Conservation (phyloP, 495 filamentous ascomycete species). For the Parmelia sp. region DNA sequence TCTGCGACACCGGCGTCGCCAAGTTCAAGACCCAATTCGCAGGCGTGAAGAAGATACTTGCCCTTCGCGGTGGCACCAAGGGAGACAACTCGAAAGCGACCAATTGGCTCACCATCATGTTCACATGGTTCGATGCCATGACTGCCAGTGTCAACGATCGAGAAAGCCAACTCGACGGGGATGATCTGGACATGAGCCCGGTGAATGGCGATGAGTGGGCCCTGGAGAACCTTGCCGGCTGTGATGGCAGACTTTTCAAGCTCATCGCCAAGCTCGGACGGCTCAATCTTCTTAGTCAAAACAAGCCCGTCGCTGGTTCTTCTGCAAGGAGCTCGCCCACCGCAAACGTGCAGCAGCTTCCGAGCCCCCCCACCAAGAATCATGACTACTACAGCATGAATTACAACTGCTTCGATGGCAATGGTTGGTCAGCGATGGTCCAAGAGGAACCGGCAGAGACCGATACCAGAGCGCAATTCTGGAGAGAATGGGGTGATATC, state of each 20-base stretch:
- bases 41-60: constrained; percentile 85
- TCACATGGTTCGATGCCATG: constrained; percentile 95
- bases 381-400: constrained; percentile 48
- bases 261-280: constrained; percentile 71
- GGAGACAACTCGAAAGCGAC: constrained; percentile 59
- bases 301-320: constrained; percentile 47
- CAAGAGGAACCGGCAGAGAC: constrained; percentile 39
- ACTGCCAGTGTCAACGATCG: constrained; percentile 87
- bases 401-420: constrained; percentile 55
- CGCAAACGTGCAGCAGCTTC: constrained; percentile 25
- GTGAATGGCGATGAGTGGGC: constrained; percentile 64
- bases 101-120: constrained; percentile 92
- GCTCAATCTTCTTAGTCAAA: constrained; percentile 83
- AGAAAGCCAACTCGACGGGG: constrained; percentile 75
- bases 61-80: constrained; percentile 60
- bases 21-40: constrained; percentile 93
- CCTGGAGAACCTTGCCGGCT: constrained; percentile 82
- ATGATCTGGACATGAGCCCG: constrained; percentile 60
- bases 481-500: constrained; percentile 79
- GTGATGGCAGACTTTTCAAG: constrained; percentile 75
- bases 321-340: constrained; percentile 27
- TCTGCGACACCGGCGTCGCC: constrained; percentile 85
- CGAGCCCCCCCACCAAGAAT: constrained; percentile 35
- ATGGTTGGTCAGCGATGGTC: constrained; percentile 50
- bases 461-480: constrained; percentile 59